Base-by-base conservation (phyloP, 345 rosid genomes). In the Turritis glabra region DNA sequence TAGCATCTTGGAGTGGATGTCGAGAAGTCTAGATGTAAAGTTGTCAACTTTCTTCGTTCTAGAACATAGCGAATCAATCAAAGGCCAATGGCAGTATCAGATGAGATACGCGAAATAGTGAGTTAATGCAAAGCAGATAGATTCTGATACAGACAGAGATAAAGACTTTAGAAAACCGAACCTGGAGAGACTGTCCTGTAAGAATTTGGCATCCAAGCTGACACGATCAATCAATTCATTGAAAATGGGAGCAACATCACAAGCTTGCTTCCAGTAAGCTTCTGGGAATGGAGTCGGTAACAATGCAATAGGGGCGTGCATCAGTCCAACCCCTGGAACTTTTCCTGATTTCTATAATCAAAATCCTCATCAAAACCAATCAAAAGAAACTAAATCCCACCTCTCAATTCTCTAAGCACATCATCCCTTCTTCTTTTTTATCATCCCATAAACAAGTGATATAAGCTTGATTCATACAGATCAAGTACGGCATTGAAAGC, bases 221-320 rank as follows among this genome's bases (percentile, higher is more conserved):
- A 95, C 96, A 60, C 97, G 96, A 84, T 95, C 99, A 27, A 90
- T 80, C 35, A 95, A 90, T 67, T 95, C 92, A 77, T 92, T 95
- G 84, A 95, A 90, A 75, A 95, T 85, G 3, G 97, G 98, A 51
- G 97, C 92, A 72, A 90, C 80, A 43, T 90, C 94, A 80, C 97
- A 90, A 37, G 99, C 99, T 82, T 85, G 87, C 44, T 82, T 85
- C 87, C 89, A 95, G 4, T 85, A 81, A 57, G 54, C 70, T 74
- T 89, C 87, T 1, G 96, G 99, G 79, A 95, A 95, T 61, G 83
- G 55, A 35, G 67, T 64, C 9, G 99, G 99, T 72, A 95, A 66
- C 77, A 95, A 80, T 1, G 99, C 81, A 81, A 95, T 74, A 3
- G 98, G 99, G 23, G 97, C 96, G 71, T 95, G 99, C 32, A 83